phyloP scores from a whole-genome alignment of 2,329 filamentous ascomycete genomes.

The Neurospora sp. region DNA sequence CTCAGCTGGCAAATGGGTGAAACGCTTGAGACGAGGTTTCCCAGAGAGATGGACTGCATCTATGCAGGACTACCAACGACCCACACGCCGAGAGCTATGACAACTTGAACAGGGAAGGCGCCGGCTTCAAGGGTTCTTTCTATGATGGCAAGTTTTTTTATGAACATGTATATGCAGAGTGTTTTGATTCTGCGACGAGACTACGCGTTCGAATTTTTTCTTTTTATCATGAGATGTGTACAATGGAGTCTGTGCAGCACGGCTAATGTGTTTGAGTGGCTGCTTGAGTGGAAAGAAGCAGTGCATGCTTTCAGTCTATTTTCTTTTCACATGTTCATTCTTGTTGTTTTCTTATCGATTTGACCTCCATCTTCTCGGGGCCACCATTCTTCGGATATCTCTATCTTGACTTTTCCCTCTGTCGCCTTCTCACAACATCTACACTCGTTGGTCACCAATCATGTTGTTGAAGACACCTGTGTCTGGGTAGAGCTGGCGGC shows the following conservation, averaged over 20 bases:
- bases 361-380: background rate
- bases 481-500: background rate
- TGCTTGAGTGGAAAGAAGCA: background rate
- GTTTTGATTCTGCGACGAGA: background rate
- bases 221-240: background rate
- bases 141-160: background rate
- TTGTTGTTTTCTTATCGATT: background rate
- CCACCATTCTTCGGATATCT: background rate
- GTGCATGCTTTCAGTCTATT: background rate
- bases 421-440: background rate
- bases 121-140: background rate
- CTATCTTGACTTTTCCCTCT: background rate
- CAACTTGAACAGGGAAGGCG: background rate
- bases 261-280: background rate
- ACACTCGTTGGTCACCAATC: background rate
- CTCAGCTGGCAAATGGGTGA: slow-evolving; percentile 15
- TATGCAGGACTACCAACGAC: slow-evolving; percentile 1
- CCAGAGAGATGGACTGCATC: slow-evolving; percentile 17
- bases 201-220: background rate
- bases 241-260: background rate
- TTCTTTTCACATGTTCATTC: background rate
- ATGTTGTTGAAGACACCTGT: background rate
- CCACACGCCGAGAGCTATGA: background rate
- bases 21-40: slow-evolving; percentile 13
- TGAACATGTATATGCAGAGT: background rate